A percentile compares a stretch with the other conserved stretches of the same genome.
These are phyloP conservation scores for Ilyonectria mors-panacis DNA, from an alignment of 2,329 filamentous ascomycete species.

Conservation along the genomic window DNA sequence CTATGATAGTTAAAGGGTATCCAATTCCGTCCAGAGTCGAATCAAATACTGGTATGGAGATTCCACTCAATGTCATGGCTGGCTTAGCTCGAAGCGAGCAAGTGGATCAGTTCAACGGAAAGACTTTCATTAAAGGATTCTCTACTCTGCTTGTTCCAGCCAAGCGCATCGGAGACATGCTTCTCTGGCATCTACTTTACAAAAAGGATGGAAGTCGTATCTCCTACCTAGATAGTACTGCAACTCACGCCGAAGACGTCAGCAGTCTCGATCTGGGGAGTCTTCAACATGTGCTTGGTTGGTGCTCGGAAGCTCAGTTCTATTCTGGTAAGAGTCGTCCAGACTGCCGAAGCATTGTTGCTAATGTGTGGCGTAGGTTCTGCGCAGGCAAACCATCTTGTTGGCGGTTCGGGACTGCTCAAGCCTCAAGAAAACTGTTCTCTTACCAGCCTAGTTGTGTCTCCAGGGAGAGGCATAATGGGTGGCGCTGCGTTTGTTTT, in stretches of 20 bases:
- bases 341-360: neutral
- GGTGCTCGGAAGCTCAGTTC: slow-evolving; percentile 12
- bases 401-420: neutral
- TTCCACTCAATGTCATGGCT: slow-evolving; percentile 30
- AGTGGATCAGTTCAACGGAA: slow-evolving; percentile 16
- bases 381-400: neutral
- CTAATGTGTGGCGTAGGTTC: slow-evolving; percentile 2
- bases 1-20: slow-evolving; percentile 25
- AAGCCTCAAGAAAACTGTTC: neutral
- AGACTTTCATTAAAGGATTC: slow-evolving; percentile 31
- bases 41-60: slow-evolving; percentile 14
- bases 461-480: neutral
- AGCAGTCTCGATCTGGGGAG: neutral
- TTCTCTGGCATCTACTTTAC: slow-evolving; percentile 32
- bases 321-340: slow-evolving; percentile 4
- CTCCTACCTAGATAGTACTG: slow-evolving; percentile 1
- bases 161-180: slow-evolving; percentile 2
- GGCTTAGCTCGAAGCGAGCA: slow-evolving; percentile 13
- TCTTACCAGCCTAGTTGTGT: neutral
- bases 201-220: slow-evolving; percentile 19
- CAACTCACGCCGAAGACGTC: neutral
- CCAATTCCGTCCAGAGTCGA: slow-evolving; percentile 6
- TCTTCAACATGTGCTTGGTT: slow-evolving; percentile 17
- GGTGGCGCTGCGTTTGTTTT: neutral
- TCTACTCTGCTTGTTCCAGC: slow-evolving; percentile 28